Evolutionary conservation across 805 yeast genomes (phyloP).

Genomic region (Candida germanica): DNA sequence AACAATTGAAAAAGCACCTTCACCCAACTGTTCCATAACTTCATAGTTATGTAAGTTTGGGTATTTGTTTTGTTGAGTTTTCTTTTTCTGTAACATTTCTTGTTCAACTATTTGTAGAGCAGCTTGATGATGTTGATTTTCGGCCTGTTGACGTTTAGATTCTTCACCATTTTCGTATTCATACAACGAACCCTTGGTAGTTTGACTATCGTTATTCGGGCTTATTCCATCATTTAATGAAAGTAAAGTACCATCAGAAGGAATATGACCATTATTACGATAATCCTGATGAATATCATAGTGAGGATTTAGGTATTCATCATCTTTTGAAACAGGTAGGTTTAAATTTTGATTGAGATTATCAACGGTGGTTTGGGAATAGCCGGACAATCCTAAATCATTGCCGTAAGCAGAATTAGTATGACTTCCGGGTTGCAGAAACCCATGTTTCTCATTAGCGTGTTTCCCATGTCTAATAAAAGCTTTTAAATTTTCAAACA

Average conservation of each 20-base stretch:
- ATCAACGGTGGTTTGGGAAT: too few species aligned
- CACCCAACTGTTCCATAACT: conserved; percentile 58
- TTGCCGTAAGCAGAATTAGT: not conserved
- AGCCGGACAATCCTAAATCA: too few species aligned
- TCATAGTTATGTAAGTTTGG: conserved; percentile 42
- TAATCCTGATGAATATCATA: not conserved
- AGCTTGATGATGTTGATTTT: conserved; percentile 14
- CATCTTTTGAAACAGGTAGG: conserved; percentile 1
- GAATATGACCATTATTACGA: too few species aligned
- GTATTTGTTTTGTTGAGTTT: conserved; percentile 22
- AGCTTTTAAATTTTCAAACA: conserved; percentile 52
- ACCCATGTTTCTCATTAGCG: conserved; percentile 37
- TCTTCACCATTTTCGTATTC: not conserved
- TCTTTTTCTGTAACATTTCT: conserved; percentile 27
- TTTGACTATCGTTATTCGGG: not conserved
- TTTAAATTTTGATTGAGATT: conserved; percentile 1
- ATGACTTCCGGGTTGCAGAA: conserved; percentile 1
- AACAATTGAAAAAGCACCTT: conserved; percentile 80
- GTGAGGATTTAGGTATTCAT: not conserved
- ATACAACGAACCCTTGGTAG: not conserved
- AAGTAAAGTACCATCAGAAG: not conserved
- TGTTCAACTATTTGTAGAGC: conserved; percentile 36
- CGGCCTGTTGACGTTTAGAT: conserved; percentile 2
- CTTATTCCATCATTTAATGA: not conserved
- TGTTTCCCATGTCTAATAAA: conserved; percentile 64